A percentile compares a stretch with the other conserved stretches of the same genome.
Evolutionary conservation across 768 basidiomycete species (phyloP).

Genomic region (Tulasnella sp.): DNA sequence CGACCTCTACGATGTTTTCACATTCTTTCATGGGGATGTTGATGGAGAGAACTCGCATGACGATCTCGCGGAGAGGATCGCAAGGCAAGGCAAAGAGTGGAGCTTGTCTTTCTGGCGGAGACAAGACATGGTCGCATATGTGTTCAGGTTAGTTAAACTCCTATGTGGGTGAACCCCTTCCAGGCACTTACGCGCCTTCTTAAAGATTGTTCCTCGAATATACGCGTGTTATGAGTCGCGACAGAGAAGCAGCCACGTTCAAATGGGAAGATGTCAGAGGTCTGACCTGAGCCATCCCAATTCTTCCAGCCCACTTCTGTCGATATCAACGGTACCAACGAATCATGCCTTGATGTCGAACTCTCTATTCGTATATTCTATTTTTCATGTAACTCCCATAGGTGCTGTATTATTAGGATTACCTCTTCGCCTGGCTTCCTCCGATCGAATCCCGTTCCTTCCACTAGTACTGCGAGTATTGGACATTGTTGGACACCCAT

Average conservation of each 20-base stretch:
- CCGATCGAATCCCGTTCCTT: constrained; percentile 66
- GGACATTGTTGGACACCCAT: background rate
- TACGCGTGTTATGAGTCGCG: constrained; percentile 42
- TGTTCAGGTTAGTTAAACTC: constrained; percentile 41
- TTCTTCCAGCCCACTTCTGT: too few relatives aligned
- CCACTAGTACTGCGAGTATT: background rate
- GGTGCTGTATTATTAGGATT: background rate
- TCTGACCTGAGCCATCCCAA: too few relatives aligned
- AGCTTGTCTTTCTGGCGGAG: constrained; percentile 49
- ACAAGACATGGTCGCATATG: constrained; percentile 53
- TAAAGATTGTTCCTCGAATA: constrained; percentile 50
- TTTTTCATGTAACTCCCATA: background rate
- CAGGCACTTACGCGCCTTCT: background rate
- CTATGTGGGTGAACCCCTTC: background rate
- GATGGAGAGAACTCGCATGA: constrained; percentile 55
- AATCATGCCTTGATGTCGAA: too few relatives aligned
- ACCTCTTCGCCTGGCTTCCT: constrained; percentile 54
- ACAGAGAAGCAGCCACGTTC: constrained; percentile 37
- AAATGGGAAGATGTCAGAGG: background rate
- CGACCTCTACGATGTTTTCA: constrained; percentile 60
- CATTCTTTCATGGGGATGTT: constrained; percentile 63
- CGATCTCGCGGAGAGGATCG: constrained; percentile 49
- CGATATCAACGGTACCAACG: too few relatives aligned
- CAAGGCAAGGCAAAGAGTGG: constrained; percentile 49
- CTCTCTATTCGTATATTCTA: background rate